Conservation (phyloP, 441 rosid genomes). For the Adansonia grandidieri region DNA sequence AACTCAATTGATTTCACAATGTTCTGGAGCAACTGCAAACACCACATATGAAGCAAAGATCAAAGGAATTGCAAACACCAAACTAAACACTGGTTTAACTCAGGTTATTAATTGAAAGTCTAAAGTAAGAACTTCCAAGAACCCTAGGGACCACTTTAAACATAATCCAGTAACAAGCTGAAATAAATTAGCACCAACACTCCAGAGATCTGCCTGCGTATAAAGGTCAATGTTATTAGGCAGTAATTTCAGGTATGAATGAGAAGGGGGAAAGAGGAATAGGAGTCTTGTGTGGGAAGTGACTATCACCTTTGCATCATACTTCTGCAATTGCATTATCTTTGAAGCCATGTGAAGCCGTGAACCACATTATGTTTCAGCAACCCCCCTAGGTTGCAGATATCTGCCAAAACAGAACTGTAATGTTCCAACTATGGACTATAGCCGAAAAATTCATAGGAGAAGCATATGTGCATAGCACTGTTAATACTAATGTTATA, state of each 20-base stretch:
- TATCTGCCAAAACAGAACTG: slow-evolving; percentile 54
- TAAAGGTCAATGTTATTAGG: slow-evolving; percentile 43
- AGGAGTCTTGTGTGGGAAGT: background rate
- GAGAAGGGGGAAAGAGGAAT: background rate
- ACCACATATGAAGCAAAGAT: slow-evolving; percentile 29
- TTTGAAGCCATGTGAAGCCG: slow-evolving; percentile 99
- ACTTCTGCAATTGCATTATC: slow-evolving; percentile 98
- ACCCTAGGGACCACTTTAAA: background rate
- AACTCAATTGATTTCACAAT: slow-evolving; percentile 78
- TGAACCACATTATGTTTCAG: slow-evolving; percentile 97
- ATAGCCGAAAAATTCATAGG: slow-evolving; percentile 4
- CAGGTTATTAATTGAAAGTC: slow-evolving; percentile 19
- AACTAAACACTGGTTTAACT: background rate
- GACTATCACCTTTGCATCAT: slow-evolving; percentile 86
- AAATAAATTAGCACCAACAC: slow-evolving; percentile 90
- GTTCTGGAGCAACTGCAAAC: slow-evolving; percentile 84
- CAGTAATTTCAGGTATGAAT: slow-evolving; percentile 1
- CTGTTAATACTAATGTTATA: background rate
- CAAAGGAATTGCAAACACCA: slow-evolving; percentile 23
- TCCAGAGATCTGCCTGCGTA: slow-evolving; percentile 97
- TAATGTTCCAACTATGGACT: slow-evolving; percentile 19
- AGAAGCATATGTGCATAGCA: background rate
- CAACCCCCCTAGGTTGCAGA: slow-evolving; percentile 89
- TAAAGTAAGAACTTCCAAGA: background rate
- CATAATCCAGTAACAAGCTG: slow-evolving; percentile 77